Evolutionary conservation across 228 moss, liverwort and hornwort species (phyloP).

Genomic region (Sphagnum fallax): DNA sequence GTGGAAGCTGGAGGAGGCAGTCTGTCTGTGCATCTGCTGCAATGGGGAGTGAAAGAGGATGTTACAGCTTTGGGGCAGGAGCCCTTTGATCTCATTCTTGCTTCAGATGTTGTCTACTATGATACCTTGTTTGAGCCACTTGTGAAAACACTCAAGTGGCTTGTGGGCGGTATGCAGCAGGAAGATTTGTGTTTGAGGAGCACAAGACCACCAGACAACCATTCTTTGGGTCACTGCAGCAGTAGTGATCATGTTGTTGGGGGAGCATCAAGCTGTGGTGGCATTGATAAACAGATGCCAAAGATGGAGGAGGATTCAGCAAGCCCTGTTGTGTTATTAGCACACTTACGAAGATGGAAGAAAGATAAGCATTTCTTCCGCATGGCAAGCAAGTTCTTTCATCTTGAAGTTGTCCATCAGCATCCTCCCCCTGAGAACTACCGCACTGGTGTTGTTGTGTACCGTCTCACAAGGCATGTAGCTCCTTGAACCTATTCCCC

Average conservation of each 20-base stretch:
- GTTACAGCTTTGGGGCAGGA: slow-evolving; percentile 14
- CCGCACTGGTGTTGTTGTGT: slow-evolving; percentile 65
- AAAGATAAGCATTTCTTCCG: slow-evolving; percentile 77
- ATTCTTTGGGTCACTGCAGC: background rate
- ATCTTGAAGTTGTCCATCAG: slow-evolving; percentile 46
- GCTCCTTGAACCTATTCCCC: background rate
- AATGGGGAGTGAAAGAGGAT: slow-evolving; percentile 78
- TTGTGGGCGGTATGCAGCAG: slow-evolving; percentile 12
- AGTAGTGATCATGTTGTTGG: background rate
- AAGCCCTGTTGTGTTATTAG: slow-evolving; percentile 48
- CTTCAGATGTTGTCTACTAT: slow-evolving; percentile 80
- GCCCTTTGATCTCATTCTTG: slow-evolving; percentile 62
- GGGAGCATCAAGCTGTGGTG: background rate
- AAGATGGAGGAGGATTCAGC: background rate
- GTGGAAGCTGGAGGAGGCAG: slow-evolving; percentile 57
- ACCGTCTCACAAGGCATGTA: slow-evolving; percentile 33
- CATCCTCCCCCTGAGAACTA: slow-evolving; percentile 38
- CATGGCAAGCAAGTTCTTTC: slow-evolving; percentile 54
- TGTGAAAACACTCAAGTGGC: slow-evolving; percentile 62
- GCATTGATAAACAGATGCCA: background rate
- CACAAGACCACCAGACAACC: background rate
- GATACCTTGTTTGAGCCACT: slow-evolving; percentile 59
- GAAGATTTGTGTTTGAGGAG: background rate
- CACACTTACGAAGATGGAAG: slow-evolving; percentile 85
- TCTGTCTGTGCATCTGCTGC: slow-evolving; percentile 39